These are phyloP conservation scores for Lachnellula willkommii DNA, from an alignment of 2,329 filamentous ascomycete genomes.

Conservation along the genomic window DNA sequence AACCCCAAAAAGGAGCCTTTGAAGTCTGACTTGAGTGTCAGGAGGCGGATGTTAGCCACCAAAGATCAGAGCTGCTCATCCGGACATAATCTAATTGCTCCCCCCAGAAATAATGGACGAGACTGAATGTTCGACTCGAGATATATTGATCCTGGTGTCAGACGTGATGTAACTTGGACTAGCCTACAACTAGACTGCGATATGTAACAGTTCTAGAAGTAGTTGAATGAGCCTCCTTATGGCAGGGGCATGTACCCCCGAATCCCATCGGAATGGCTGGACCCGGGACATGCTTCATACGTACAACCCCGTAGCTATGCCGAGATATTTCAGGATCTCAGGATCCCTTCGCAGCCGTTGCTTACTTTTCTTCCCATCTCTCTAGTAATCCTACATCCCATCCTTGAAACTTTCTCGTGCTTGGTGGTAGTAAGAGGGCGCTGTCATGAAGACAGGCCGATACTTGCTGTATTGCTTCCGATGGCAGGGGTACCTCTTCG, in stretches of 20 bases:
- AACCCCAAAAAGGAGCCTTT: no score
- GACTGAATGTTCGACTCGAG: conserved; percentile 1
- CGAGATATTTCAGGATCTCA: not conserved
- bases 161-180: not conserved
- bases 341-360: not conserved
- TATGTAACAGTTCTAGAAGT: not conserved
- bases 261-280: not conserved
- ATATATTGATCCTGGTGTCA: not conserved
- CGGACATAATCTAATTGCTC: not conserved
- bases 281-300: not conserved
- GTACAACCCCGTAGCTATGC: not conserved
- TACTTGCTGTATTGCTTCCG: conserved; percentile 43
- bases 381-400: conserved; percentile 63
- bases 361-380: conserved; percentile 38
- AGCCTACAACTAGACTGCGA: not conserved
- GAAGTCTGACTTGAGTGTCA: no score
- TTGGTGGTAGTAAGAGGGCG: conserved; percentile 47
- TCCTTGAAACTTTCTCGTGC: conserved; percentile 54
- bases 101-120: conserved; percentile 11
- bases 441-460: conserved; percentile 41
- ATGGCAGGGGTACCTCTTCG: conserved; percentile 54
- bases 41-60: not conserved
- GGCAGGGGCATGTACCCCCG: not conserved
- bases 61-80: not conserved
- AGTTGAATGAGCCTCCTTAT: not conserved